Evolutionary conservation across 2,329 filamentous ascomycete genomes (phyloP), one percentile per base, ranked within the genome.

Genomic region (Diaporthe capsici): DNA sequence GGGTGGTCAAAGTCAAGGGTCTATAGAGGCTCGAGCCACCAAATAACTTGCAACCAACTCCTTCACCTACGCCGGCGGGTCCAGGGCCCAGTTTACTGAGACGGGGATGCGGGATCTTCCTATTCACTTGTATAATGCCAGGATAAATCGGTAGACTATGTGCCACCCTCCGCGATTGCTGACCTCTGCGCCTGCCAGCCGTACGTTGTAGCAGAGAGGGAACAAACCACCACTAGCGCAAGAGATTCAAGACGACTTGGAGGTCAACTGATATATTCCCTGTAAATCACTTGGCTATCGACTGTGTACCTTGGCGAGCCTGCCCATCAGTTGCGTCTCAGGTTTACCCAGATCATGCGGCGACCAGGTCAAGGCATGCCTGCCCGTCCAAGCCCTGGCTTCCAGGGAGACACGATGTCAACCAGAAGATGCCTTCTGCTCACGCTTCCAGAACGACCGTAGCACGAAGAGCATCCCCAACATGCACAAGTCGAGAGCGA

Each of bases 401-500:
- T 31, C 3, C 25, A 31, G 4, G 1, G 6, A 55, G 4, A 12
- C 22, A 4, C 12, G 4, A 2, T 37, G 13, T 13, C 39, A 53
- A 68, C 13, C 20, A 39, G 22, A 39, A 25, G 4, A 10, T 20
- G 3, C 3, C 34, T 25, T 55, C 8, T 31, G 34, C 34, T 55
- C 49, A 42, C 49, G 15, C 15, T 22, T 70, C 65, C 49, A 42
- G 31, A 39, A 70, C 2, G 49, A 53, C 4, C 49, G 15, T 4
- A 70, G 34, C 4, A 53, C 47, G 34, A 70, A 42, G 2, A 70
- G 34, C 49, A 55, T 55, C 8, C 13, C 49, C n/a, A 70, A 25
- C 49, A 70, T 70, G n/a, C n/a, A 55, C 17, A 70, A 39, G 15
- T 70, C 65, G 22, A 70, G 65, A 22, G 34, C 65, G 13, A 55